phyloP scores from a whole-genome alignment of 495 filamentous ascomycete species.

The Pseudevernia furfuracea region DNA sequence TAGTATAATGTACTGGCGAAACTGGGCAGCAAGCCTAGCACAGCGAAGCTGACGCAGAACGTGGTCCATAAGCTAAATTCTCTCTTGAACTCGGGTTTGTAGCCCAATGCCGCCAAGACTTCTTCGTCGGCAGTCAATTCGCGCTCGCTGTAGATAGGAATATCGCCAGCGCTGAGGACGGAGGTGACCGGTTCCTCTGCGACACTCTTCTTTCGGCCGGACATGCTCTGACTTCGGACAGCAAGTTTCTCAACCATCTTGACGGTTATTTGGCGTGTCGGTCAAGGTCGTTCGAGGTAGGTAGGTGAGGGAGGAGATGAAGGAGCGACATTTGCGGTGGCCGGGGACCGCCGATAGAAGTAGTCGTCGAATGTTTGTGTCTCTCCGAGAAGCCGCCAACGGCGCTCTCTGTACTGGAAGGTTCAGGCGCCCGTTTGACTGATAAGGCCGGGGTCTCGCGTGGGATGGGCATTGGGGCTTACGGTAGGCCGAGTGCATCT shows the following conservation, averaged over 20 bases:
- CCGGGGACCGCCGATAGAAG: slow-evolving; percentile 9
- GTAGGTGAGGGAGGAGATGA: background rate
- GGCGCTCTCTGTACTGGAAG: background rate
- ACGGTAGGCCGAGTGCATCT: slow-evolving; percentile 2
- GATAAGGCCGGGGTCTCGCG: background rate
- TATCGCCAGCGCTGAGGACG: slow-evolving; percentile 55
- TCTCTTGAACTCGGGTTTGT: slow-evolving; percentile 74
- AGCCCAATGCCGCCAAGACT: slow-evolving; percentile 61
- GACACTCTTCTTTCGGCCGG: slow-evolving; percentile 26
- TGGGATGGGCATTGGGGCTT: background rate
- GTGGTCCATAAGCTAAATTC: slow-evolving; percentile 80
- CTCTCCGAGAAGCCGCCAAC: background rate
- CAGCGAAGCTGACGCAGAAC: slow-evolving; percentile 72
- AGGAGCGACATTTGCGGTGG: background rate
- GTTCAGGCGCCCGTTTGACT: background rate
- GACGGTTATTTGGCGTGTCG: background rate
- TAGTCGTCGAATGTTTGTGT: slow-evolving; percentile 1
- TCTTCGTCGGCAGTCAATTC: slow-evolving; percentile 54
- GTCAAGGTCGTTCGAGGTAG: background rate
- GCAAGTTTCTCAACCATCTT: background rate
- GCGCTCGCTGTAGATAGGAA: slow-evolving; percentile 46
- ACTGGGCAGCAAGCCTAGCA: slow-evolving; percentile 64
- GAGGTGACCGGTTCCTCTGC: slow-evolving; percentile 58
- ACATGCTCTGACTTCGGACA: slow-evolving; percentile 7
- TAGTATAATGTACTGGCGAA: slow-evolving; percentile 71